Evolutionary conservation across 192 early-diverging fungal species (phyloP).

Genomic region (Coemansia sp.): DNA sequence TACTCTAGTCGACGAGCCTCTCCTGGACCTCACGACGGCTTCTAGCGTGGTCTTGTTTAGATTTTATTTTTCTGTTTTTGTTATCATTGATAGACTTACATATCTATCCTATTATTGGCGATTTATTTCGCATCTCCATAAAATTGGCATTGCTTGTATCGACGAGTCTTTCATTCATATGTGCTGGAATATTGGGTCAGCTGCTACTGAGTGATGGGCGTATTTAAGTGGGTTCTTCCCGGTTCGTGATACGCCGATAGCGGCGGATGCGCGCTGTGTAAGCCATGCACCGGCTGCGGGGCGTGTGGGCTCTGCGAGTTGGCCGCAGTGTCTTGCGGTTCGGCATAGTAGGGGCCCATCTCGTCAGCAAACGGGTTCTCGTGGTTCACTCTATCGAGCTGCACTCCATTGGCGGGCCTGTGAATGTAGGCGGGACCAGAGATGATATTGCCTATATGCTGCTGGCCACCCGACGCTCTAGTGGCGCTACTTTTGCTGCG

Average conservation of each 20-base stretch:
- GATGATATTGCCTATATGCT: neutral
- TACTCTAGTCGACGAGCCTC: neutral
- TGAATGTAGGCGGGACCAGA: neutral
- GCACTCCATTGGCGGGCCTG: neutral
- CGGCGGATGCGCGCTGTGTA: slow-evolving; percentile 6
- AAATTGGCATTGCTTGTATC: neutral
- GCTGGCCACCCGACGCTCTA: neutral
- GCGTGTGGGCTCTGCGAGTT: neutral
- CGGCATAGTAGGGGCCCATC: neutral
- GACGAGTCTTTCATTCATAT: too few species aligned
- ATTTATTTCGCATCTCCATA: neutral
- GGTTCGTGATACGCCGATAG: neutral
- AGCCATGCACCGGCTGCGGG: slow-evolving; percentile 5
- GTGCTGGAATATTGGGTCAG: neutral
- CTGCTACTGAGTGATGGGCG: slow-evolving; percentile 29
- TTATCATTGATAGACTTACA: neutral
- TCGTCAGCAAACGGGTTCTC: neutral
- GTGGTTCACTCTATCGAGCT: neutral
- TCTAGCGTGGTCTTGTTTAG: neutral
- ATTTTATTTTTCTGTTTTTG: neutral
- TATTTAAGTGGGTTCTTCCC: slow-evolving; percentile 37
- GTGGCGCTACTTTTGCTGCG: slow-evolving; percentile 20
- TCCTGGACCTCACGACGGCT: neutral
- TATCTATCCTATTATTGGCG: neutral
- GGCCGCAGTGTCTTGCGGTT: neutral